Evolutionary conservation across 805 yeast species (phyloP), one percentile per base, ranked within the genome.

Genomic region (Ogataea parapolymorpha): DNA sequence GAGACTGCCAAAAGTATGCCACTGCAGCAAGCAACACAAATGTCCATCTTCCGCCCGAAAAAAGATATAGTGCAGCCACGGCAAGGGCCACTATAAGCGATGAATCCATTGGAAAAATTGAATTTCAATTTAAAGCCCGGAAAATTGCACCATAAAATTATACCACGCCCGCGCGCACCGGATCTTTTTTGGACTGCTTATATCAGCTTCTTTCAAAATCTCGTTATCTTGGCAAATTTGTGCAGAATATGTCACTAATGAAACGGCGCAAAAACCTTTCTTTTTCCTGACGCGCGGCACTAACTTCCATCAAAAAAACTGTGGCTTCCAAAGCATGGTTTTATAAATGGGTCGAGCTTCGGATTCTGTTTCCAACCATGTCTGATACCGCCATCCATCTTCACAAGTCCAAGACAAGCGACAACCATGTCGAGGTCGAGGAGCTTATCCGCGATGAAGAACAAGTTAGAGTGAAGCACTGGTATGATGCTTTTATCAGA

Each of bases 401-500:
- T n/a, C 38, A 40, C 12, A 32, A 12, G 11, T 31, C 46, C 10
- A 46, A 35, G 28, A n/a, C 37, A 8, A 16, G 26, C 9, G 18
- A 12, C 18, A 18, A 32, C 29, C 13, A 22, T 13, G 40, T 44
- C 16, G 47, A 41, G 30, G 29, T 44, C 6, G 53, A 42, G 26
- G 51, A 51, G 26, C 37, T 38, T 4, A 32, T 40, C 25, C 35
- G 39, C 8, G 77, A 72, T 48, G 71, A 63, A 32, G 55, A 58
- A 12, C 48, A 50, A 12, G 51, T 59, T 11, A 42, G 50, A 2
- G 63, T 63, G 24, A 61, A 66, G 29, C 67, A 70, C 41, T 79
- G 81, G 80, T 79, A 71, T 59, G 69, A 75, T 35, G 79, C 83
- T 76, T 79, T 74, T 48, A 69, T 71, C 68, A 34, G 69, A 59